phyloP scores from a whole-genome alignment of 768 basidiomycete species.

The Obba rivulosa region DNA sequence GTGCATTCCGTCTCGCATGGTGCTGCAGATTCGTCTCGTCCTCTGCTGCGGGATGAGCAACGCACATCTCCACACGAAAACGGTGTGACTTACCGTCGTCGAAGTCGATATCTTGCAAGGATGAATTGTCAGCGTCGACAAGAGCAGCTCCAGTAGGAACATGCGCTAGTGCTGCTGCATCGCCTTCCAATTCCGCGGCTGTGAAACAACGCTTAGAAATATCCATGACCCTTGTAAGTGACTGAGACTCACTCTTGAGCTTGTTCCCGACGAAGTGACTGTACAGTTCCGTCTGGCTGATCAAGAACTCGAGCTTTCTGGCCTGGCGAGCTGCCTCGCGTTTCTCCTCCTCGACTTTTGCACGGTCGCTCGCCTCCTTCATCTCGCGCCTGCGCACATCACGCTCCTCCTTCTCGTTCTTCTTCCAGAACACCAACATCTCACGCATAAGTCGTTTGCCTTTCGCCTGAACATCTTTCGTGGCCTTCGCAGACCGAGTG shows the following conservation, averaged over 20 bases:
- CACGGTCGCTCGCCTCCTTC: slow-evolving; percentile 86
- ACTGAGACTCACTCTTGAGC: slow-evolving; percentile 62
- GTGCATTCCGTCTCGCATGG: slow-evolving; percentile 86
- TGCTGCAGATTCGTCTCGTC: slow-evolving; percentile 81
- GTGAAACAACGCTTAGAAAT: slow-evolving; percentile 10
- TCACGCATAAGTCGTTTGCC: slow-evolving; percentile 89
- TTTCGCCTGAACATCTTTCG: slow-evolving; percentile 80
- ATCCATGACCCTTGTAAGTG: slow-evolving; percentile 6
- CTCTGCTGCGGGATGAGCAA: slow-evolving; percentile 39
- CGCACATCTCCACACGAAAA: not conserved
- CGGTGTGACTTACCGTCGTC: slow-evolving; percentile 67
- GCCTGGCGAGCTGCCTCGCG: slow-evolving; percentile 92
- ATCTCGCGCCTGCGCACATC: slow-evolving; percentile 91
- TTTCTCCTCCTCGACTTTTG: slow-evolving; percentile 87
- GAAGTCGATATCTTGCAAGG: slow-evolving; percentile 78
- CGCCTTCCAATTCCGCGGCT: slow-evolving; percentile 79
- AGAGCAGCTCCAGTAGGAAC: slow-evolving; percentile 55
- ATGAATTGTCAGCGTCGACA: slow-evolving; percentile 44
- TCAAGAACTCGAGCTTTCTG: slow-evolving; percentile 95
- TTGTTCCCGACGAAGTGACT: slow-evolving; percentile 99
- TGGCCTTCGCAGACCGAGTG: slow-evolving; percentile 66
- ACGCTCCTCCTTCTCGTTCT: slow-evolving; percentile 94
- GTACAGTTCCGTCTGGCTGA: slow-evolving; percentile 97
- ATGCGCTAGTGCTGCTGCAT: slow-evolving; percentile 33
- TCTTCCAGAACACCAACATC: slow-evolving; percentile 97